These are phyloP conservation scores for Akanthomyces dipterigenus DNA, from an alignment of 2,329 filamentous ascomycete species.

Conservation along the genomic window DNA sequence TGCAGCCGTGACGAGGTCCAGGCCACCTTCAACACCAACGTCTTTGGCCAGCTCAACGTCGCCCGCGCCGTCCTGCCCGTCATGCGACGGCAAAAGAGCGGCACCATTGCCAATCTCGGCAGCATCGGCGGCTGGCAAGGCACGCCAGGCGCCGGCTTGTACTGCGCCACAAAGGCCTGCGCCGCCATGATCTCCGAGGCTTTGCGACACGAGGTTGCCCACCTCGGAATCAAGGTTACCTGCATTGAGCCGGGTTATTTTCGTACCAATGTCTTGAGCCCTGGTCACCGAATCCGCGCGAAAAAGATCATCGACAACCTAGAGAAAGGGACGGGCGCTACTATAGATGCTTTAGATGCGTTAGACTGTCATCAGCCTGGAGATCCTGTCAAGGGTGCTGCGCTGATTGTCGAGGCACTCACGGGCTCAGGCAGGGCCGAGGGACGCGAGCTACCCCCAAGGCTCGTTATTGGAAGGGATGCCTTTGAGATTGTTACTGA, in stretches of 20 bases:
- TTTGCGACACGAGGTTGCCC: conserved; percentile 35
- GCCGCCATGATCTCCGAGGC: conserved; percentile 38
- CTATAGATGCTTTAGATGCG: conserved; percentile 23
- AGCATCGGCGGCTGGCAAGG: conserved; percentile 39
- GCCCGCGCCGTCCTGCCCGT: conserved; percentile 41
- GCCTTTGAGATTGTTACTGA: conserved; percentile 32
- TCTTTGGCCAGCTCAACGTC: conserved; percentile 45
- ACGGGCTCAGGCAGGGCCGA: conserved; percentile 40
- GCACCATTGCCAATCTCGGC: conserved; percentile 37
- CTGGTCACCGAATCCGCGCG: conserved; percentile 20
- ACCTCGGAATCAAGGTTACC: conserved; percentile 37
- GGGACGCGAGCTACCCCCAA: conserved; percentile 43
- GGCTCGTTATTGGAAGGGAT: conserved; percentile 50
- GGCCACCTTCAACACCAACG: conserved; percentile 43
- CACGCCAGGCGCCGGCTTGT: conserved; percentile 31
- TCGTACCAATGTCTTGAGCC: conserved; percentile 41
- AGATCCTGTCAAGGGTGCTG: conserved; percentile 46
- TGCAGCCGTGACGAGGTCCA: conserved; percentile 29
- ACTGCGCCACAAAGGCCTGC: conserved; percentile 40
- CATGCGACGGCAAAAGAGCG: conserved; percentile 32
- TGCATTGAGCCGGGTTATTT: conserved; percentile 48
- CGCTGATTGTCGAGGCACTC: conserved; percentile 48
- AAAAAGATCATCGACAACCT: conserved; percentile 28
- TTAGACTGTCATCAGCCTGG: conserved; percentile 46
- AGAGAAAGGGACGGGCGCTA: conserved; percentile 21